phyloP scores from a whole-genome alignment of 441 rosid genomes.

The Sinapis alba region DNA sequence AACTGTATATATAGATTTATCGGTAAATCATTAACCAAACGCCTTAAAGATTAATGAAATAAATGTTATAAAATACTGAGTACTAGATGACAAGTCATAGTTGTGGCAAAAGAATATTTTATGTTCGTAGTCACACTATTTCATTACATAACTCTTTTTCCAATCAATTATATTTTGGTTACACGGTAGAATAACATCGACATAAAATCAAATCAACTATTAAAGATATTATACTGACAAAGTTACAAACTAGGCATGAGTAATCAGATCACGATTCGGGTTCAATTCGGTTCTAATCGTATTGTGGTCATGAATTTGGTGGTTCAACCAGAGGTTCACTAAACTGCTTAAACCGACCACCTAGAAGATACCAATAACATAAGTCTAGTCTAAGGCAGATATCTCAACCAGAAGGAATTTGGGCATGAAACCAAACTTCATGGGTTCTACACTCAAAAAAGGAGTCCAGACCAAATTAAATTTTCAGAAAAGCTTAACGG shows the following conservation, averaged over 20 bases:
- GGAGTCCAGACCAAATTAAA: no score
- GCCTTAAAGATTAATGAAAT: neutral
- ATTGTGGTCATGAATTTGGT: no score
- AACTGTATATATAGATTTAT: neutral
- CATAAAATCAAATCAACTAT: neutral
- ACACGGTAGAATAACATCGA: neutral
- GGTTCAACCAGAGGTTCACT: no score
- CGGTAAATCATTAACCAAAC: neutral
- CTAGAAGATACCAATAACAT: no score
- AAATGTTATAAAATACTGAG: neutral
- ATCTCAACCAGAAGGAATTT: no score
- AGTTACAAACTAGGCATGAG: neutral
- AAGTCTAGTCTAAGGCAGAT: no score
- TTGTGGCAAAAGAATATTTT: neutral
- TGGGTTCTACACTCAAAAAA: no score
- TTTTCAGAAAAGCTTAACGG: no score
- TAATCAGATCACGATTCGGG: no score
- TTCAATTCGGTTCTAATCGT: no score
- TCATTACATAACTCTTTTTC: neutral
- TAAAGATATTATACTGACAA: neutral
- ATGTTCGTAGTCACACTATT: neutral
- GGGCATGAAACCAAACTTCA: no score
- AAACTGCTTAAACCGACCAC: no score
- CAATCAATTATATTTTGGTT: neutral
- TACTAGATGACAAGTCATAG: neutral